Evolutionary conservation across 2,329 filamentous ascomycete species (phyloP), one percentile per base, ranked within the genome.

Genomic region (Elsinoe perseae): DNA sequence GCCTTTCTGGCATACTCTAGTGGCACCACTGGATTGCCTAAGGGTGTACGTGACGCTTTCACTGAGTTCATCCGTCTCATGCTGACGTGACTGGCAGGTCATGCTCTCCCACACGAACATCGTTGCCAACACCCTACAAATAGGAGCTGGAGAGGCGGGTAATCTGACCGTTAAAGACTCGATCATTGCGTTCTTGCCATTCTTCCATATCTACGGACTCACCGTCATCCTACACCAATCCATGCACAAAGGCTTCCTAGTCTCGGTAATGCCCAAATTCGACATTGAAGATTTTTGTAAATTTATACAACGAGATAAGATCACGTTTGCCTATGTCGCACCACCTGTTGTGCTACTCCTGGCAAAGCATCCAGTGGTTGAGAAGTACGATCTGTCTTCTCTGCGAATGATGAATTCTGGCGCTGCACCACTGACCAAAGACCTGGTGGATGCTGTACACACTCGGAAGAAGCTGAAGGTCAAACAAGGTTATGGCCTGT

Each of bases 401-500:
- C 66, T 97, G 21, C 85, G 87, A 44, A 91, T 91, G 81, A 77
- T 95, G 76, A 93, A 90, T 71, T 91, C 83, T 0, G 92, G 88
- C 21, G 92, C 91, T 0, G 91, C 92, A 0, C 92, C 92, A 0
- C 75, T 96, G 38, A 92, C 89, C 0, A 75, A 77, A 28, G 89
- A 95, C 60, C 79, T 97, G 1, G 86, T 92, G 1, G 82, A 89
- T 56, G 80, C 82, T 7, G 81, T 93, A 2, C 87, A 88, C 75
- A 71, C 80, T 18, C 82, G 90, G 6, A 81, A 93, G 58, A 83
- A 83, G 53, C 77, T 95, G 18, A 85, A 85, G 1, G 83, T 95
- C 59, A 96, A 95, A 76, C 92, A 97, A 72, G 91, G 88, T 16
- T 97, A 95, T 66, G 92, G 92, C 0, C 78, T 97, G 4, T 89